Percentiles rank a stretch among this genome's conserved stretches.
These are phyloP conservation scores for Neurospora sp. DNA, from an alignment of 495 filamentous ascomycete genomes.

Conservation along the genomic window DNA sequence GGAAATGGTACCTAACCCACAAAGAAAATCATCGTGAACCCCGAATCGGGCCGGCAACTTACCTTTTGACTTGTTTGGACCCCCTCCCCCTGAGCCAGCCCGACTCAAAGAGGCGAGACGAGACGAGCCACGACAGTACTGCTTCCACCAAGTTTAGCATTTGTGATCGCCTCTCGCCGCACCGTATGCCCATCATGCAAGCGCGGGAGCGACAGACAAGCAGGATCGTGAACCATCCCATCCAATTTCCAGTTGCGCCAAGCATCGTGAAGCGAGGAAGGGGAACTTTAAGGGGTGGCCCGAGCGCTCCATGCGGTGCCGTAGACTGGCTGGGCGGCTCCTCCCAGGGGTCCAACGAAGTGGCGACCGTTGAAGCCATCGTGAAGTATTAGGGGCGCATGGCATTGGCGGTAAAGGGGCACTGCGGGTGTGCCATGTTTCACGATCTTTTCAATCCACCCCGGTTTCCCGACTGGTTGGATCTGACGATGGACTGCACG, in stretches of 20 bases:
- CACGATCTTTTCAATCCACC: background rate
- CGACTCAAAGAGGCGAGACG: background rate
- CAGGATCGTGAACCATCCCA: background rate
- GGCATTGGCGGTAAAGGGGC: background rate
- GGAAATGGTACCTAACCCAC: background rate
- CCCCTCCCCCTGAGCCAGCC: background rate
- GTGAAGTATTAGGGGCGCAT: constrained; percentile 6
- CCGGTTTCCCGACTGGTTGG: constrained; percentile 1
- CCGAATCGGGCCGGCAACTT: background rate
- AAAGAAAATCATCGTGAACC: background rate
- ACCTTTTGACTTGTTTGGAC: background rate
- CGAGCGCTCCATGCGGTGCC: constrained; percentile 1
- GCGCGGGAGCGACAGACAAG: background rate
- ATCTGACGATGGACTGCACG: background rate
- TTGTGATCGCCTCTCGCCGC: background rate
- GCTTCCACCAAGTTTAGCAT: background rate
- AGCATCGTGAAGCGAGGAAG: constrained; percentile 1
- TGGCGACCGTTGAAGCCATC: constrained; percentile 11
- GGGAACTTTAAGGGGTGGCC: background rate
- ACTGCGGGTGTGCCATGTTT: background rate
- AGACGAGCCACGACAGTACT: background rate
- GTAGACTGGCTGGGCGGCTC: background rate
- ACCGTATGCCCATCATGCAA: background rate
- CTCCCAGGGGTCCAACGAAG: background rate
- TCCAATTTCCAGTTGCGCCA: background rate